Conservation (phyloP, 2,329 filamentous ascomycete genomes). For the Paracamarosporium sp. region DNA sequence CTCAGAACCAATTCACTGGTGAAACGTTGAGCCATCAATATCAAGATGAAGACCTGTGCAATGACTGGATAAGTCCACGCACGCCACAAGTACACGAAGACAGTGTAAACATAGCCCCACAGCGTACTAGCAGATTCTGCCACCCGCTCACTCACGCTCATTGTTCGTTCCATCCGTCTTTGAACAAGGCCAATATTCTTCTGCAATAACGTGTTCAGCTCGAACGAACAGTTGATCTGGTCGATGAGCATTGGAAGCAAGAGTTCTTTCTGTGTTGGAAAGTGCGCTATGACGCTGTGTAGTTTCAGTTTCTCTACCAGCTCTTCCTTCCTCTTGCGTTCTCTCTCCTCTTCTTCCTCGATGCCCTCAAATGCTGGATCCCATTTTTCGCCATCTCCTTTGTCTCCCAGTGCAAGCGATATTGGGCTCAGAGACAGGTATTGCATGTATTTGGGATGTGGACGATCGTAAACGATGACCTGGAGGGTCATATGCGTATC, state of each 20-base stretch:
- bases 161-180: conserved; percentile 77
- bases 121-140: conserved; percentile 91
- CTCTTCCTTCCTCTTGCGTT: conserved; percentile 66
- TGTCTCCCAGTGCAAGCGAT: conserved; percentile 76
- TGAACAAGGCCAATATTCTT: conserved; percentile 89
- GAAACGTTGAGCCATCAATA: conserved; percentile 79
- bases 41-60: conserved; percentile 73
- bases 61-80: conserved; percentile 81
- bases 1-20: conserved; percentile 79
- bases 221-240: conserved; percentile 95
- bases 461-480: conserved; percentile 86
- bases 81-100: conserved; percentile 73
- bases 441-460: conserved; percentile 87
- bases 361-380: conserved; percentile 56
- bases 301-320: conserved; percentile 86
- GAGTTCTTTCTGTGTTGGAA: conserved; percentile 81
- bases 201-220: conserved; percentile 83
- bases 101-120: conserved; percentile 74
- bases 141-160: conserved; percentile 93
- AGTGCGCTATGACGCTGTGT: conserved; percentile 81
- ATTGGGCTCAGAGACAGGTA: conserved; percentile 94
- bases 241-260: conserved; percentile 82
- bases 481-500: conserved; percentile 77
- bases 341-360: conserved; percentile 74
- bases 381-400: conserved; percentile 55